These are phyloP conservation scores for Termitomyces sp. DNA, from an alignment of 768 basidiomycete species.

Conservation along the genomic window DNA sequence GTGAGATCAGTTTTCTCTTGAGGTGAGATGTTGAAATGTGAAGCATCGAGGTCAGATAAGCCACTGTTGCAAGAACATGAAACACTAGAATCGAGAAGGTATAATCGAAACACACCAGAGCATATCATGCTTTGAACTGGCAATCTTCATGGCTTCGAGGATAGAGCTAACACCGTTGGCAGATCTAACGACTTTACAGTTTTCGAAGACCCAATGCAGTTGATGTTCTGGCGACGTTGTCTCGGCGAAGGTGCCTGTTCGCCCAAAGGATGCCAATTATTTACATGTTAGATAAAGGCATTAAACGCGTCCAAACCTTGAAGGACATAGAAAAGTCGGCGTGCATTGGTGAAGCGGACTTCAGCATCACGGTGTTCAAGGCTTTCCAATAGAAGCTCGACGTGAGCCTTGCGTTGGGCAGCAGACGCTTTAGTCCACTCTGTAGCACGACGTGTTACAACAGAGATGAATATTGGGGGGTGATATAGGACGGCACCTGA, in stretches of 20 bases:
- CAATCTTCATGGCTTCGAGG: constrained; percentile 86
- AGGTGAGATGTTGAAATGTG: constrained; percentile 62
- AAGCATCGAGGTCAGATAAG: constrained; percentile 70
- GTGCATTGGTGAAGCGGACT: constrained; percentile 81
- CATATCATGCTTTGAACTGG: constrained; percentile 80
- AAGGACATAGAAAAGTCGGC: constrained; percentile 82
- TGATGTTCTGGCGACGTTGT: constrained; percentile 92
- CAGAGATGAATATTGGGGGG: constrained; percentile 5
- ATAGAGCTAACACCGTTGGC: constrained; percentile 82
- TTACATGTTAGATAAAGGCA: neutral
- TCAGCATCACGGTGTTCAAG: constrained; percentile 84
- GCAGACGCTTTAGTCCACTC: constrained; percentile 78
- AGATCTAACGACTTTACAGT: constrained; percentile 79
- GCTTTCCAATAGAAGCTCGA: constrained; percentile 79
- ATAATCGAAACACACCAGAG: constrained; percentile 46
- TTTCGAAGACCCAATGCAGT: constrained; percentile 92
- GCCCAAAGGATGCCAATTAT: neutral
- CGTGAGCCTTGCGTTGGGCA: constrained; percentile 60
- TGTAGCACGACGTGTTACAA: neutral
- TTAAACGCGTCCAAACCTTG: constrained; percentile 58
- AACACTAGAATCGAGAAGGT: neutral
- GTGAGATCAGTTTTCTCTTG: constrained; percentile 74
- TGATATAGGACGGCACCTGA: constrained; percentile 48
- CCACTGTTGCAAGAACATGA: constrained; percentile 38
- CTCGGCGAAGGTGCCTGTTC: constrained; percentile 81